A percentile compares a stretch with the other conserved stretches of the same genome.
Conservation (phyloP, 306 rosid species). For the Vigna mungo region DNA sequence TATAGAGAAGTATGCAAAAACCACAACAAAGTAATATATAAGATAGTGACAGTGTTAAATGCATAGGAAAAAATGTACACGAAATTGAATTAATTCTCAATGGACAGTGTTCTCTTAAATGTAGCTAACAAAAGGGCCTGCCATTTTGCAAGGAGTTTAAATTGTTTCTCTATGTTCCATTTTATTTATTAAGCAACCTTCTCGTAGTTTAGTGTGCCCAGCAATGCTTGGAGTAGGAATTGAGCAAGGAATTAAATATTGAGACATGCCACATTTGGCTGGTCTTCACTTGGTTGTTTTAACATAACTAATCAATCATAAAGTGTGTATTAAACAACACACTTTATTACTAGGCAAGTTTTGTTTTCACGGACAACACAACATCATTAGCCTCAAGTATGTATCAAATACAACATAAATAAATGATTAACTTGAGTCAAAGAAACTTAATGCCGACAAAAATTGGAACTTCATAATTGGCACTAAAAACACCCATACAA, state of each 20-base stretch:
- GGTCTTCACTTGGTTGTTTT: constrained; percentile 22
- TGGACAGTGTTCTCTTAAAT: constrained; percentile 9
- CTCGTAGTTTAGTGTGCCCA: constrained; percentile 22
- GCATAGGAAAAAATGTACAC: constrained; percentile 25
- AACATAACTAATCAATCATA: not conserved
- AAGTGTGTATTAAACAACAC: not conserved
- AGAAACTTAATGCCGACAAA: not conserved
- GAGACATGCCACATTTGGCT: constrained; percentile 11
- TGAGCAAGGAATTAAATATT: constrained; percentile 28
- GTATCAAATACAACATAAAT: not conserved
- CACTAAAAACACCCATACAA: not conserved
- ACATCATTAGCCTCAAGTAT: not conserved
- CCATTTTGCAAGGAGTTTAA: constrained; percentile 32
- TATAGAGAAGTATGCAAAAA: constrained; percentile 41
- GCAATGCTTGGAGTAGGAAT: constrained; percentile 23
- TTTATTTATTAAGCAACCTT: constrained; percentile 30
- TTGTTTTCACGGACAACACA: not conserved
- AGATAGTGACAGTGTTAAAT: constrained; percentile 34
- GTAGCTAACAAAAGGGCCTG: constrained; percentile 24
- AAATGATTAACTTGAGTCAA: not conserved
- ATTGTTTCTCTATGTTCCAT: constrained; percentile 40
- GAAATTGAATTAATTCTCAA: constrained; percentile 19
- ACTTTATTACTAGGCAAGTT: not conserved
- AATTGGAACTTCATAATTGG: not conserved
- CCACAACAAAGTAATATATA: constrained; percentile 37